Evolutionary conservation across 495 filamentous ascomycete genomes (phyloP).

Genomic region (Bathelium albidoporum): DNA sequence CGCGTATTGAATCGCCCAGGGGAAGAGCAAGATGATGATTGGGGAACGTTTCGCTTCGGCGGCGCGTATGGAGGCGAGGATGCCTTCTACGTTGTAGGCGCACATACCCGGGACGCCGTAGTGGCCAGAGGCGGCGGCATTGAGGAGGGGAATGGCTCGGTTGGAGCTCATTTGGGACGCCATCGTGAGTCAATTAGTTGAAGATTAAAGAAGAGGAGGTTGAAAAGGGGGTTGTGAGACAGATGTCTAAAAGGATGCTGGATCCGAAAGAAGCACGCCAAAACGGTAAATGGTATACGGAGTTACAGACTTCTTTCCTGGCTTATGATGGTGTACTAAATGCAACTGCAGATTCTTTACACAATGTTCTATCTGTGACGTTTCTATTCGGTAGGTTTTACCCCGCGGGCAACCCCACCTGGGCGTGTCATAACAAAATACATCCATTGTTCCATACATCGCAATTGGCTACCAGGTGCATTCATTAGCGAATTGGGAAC

Average conservation of each 20-base stretch:
- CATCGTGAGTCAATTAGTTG: not conserved
- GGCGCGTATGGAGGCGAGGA: conserved; percentile 67
- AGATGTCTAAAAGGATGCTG: not conserved
- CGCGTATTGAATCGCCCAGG: conserved; percentile 70
- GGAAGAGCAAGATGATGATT: conserved; percentile 76
- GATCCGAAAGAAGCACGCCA: not conserved
- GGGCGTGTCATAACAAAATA: not conserved
- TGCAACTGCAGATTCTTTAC: too few relatives aligned
- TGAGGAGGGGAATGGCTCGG: conserved; percentile 57
- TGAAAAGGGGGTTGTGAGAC: not conserved
- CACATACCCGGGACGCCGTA: conserved; percentile 70
- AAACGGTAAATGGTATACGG: too few relatives aligned
- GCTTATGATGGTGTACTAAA: too few relatives aligned
- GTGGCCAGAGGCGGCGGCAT: conserved; percentile 51
- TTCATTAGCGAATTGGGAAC: not conserved
- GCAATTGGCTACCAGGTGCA: not conserved
- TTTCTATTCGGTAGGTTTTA: not conserved
- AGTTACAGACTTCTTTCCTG: too few relatives aligned
- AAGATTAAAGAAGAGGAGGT: not conserved
- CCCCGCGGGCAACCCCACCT: not conserved
- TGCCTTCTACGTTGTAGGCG: conserved; percentile 79
- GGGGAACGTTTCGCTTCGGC: conserved; percentile 65
- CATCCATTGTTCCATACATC: not conserved
- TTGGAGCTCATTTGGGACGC: conserved; percentile 32
- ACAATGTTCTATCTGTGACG: not conserved